Base-by-base conservation (phyloP, 495 filamentous ascomycete genomes). In the Hyaloscypha variabilis region DNA sequence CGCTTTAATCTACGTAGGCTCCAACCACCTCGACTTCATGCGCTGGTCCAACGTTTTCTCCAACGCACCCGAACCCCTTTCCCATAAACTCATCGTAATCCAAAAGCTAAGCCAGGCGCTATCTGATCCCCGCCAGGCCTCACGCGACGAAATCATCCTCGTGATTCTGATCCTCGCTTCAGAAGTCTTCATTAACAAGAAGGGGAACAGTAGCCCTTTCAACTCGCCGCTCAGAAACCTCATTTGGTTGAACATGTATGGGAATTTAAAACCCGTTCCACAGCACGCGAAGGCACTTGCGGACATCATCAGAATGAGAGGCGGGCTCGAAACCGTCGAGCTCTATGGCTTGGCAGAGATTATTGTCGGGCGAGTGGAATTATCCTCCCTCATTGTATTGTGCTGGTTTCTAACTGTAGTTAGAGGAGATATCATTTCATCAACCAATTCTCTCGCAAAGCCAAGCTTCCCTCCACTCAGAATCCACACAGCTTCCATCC, bases 171-270 rank as follows among this genome's bases (percentile, higher is more conserved):
- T 49, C 4, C 46, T 65, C 21, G 49, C 26, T 60, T 34, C 42
- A 54, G 63, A 65, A 55, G 26, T 24, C 8, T 19, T 36, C 28
- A 28, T 11, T 25, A 42, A 11, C 10, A 14, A 25, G 5, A n/a
- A 51, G 49, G 39, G 1, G 13, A 55, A 53, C 17, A 39, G 39
- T n/a, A 64, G 36, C 19, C 62, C 62, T 10, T 65, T 65, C 24
- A 36, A 53, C 26, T 60, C 56, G 21, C 63, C 63, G 26, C 30
- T 65, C 19, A 65, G 53, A 49, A 54, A n/a, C 28, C 29, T 29
- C n/a, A 55, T 54, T 30, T 50, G 50, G 56, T 26, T 60, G 19
- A 54, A 65, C 60, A 8, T 60, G 29, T 65, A 65, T 60, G 63
- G 63, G 1, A 42, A 53, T 17, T 36, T 60, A 13, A 28, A 25